phyloP scores from a whole-genome alignment of 1,284 basidiomycete genomes.

The Papiliotrema flavescens region DNA sequence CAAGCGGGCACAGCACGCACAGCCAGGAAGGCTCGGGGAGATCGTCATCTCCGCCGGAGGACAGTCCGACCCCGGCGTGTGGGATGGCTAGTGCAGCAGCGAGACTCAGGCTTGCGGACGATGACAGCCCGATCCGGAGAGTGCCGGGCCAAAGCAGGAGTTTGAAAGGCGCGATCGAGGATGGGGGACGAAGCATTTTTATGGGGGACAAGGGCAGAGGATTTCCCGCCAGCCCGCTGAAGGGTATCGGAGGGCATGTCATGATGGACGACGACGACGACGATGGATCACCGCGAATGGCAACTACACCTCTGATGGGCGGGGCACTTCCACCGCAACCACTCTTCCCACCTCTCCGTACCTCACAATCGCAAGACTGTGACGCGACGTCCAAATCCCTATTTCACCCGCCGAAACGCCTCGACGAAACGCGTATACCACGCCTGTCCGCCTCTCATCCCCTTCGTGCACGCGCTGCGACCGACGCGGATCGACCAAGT shows the following conservation, averaged over 20 bases:
- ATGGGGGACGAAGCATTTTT: slow-evolving; percentile 13
- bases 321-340: slow-evolving; percentile 30
- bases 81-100: slow-evolving; percentile 40
- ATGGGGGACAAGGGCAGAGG: slow-evolving; percentile 7
- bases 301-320: slow-evolving; percentile 18
- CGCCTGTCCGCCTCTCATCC: slow-evolving; percentile 24
- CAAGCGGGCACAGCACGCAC: neutral
- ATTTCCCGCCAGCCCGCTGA: slow-evolving; percentile 26
- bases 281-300: slow-evolving; percentile 19
- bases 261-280: slow-evolving; percentile 14
- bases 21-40: neutral
- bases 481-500: slow-evolving; percentile 22
- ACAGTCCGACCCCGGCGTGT: slow-evolving; percentile 41
- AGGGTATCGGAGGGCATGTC: slow-evolving; percentile 17
- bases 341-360: slow-evolving; percentile 33
- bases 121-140: slow-evolving; percentile 38
- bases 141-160: slow-evolving; percentile 43
- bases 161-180: slow-evolving; percentile 14
- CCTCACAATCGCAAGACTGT: slow-evolving; percentile 35
- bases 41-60: slow-evolving; percentile 31
- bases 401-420: neutral
- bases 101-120: slow-evolving; percentile 36
- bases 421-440: slow-evolving; percentile 17
- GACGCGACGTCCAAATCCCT: slow-evolving; percentile 1
- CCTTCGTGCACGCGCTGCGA: slow-evolving; percentile 24